Percentiles rank a stretch among this genome's conserved stretches.
Evolutionary conservation across 331 rosid genomes (phyloP).

Genomic region (Spiraea crenata): DNA sequence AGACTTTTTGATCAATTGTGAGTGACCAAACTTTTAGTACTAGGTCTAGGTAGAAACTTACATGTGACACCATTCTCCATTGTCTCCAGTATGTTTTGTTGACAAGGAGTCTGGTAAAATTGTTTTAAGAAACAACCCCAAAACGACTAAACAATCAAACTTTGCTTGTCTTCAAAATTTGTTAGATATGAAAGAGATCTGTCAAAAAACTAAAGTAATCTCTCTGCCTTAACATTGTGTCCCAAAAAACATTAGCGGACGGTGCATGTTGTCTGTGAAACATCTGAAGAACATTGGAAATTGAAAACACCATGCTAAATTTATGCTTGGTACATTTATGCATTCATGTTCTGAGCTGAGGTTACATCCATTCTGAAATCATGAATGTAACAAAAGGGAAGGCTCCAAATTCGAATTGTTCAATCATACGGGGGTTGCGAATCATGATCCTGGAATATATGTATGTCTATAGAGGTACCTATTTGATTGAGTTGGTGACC

Average conservation of each 20-base stretch:
- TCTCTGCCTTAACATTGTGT: constrained; percentile 1
- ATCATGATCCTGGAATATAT: constrained; percentile 31
- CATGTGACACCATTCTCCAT: constrained; percentile 2
- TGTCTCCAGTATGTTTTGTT: background rate
- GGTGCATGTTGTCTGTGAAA: constrained; percentile 6
- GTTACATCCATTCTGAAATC: background rate
- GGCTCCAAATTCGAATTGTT: background rate
- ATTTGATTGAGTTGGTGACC: constrained; percentile 15
- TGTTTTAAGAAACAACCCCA: background rate
- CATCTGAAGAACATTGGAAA: constrained; percentile 11
- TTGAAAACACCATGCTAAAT: background rate
- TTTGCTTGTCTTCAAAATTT: no score
- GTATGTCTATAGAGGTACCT: constrained; percentile 19
- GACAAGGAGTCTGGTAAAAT: background rate
- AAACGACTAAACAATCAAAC: background rate
- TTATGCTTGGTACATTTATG: background rate
- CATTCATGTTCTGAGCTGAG: background rate
- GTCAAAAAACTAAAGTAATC: background rate
- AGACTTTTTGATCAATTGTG: background rate
- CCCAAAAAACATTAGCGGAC: background rate
- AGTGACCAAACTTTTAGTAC: background rate
- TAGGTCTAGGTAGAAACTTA: background rate
- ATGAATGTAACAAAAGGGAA: constrained; percentile 6
- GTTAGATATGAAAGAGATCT: no score
- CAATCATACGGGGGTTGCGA: constrained; percentile 2